Conservation (phyloP, 805 yeast genomes). For the Lipomyces sp. region DNA sequence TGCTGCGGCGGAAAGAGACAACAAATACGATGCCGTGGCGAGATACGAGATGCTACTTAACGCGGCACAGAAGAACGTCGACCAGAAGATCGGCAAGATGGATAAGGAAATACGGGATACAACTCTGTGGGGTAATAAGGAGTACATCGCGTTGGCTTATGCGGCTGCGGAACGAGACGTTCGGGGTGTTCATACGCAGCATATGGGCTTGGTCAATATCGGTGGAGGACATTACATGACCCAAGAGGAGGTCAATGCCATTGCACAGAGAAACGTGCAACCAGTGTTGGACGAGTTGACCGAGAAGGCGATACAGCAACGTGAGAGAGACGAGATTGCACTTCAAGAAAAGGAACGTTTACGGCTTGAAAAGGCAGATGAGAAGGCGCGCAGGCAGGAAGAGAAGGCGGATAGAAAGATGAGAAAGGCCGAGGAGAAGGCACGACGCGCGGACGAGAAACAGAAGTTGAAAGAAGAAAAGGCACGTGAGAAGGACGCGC, state of each 20-base stretch:
- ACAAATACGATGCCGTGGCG: conserved; percentile 5
- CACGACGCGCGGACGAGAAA: conserved; percentile 6
- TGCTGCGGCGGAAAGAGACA: background rate
- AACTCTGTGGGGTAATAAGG: conserved; percentile 46
- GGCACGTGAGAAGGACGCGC: conserved; percentile 7
- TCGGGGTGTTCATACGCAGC: conserved; percentile 52
- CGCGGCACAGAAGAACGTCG: conserved; percentile 53
- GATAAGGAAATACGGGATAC: conserved; percentile 45
- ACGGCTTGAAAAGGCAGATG: conserved; percentile 26
- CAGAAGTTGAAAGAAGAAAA: conserved; percentile 12
- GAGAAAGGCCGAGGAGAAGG: conserved; percentile 9
- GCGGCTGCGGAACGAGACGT: conserved; percentile 69
- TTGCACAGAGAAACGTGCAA: conserved; percentile 74
- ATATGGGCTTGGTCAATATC: conserved; percentile 58
- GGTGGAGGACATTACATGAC: conserved; percentile 87
- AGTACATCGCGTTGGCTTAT: conserved; percentile 67
- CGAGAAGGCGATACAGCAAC: conserved; percentile 65
- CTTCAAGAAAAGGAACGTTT: conserved; percentile 27
- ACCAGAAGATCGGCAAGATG: conserved; percentile 40
- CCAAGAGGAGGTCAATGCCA: conserved; percentile 67
- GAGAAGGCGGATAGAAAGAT: conserved; percentile 17
- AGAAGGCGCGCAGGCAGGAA: conserved; percentile 11
- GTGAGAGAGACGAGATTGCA: conserved; percentile 39
- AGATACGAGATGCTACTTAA: conserved; percentile 45
- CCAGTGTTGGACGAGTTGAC: conserved; percentile 79